Evolutionary conservation across 345 rosid species (phyloP).

Genomic region (Populus davidiana): DNA sequence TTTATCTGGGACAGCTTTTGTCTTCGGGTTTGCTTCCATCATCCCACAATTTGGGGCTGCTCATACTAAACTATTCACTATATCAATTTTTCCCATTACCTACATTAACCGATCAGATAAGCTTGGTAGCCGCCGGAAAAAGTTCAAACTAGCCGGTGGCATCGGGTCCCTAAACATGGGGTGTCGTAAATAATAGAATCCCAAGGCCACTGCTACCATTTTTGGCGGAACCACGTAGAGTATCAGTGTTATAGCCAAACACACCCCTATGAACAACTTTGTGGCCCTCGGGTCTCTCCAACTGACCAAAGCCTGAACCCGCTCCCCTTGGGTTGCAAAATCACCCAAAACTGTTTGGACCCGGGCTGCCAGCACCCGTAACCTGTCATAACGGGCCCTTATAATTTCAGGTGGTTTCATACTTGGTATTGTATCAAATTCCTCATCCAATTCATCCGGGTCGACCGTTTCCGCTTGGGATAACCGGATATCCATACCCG

Average conservation of each 20-base stretch:
- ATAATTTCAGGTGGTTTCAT: conserved; percentile 64
- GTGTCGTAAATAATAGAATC: conserved; percentile 87
- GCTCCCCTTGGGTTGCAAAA: conserved; percentile 90
- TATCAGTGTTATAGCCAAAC: conserved; percentile 60
- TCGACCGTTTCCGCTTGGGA: conserved; percentile 82
- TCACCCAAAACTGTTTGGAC: conserved; percentile 93
- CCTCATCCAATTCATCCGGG: conserved; percentile 90
- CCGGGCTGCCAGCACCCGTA: conserved; percentile 75
- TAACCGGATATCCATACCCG: conserved; percentile 87
- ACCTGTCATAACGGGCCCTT: conserved; percentile 72
- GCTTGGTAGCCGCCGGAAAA: conserved; percentile 91
- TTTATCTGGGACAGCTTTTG: background rate
- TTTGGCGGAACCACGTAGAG: conserved; percentile 81
- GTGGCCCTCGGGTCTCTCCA: conserved; percentile 99
- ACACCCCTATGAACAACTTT: conserved; percentile 74
- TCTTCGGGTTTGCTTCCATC: background rate
- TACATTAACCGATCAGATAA: conserved; percentile 86
- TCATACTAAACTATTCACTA: background rate
- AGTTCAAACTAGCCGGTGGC: conserved; percentile 85
- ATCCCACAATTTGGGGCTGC: background rate
- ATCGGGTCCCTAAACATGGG: conserved; percentile 94
- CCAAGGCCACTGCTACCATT: conserved; percentile 95
- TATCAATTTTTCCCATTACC: conserved; percentile 15
- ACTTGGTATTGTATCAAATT: conserved; percentile 91
- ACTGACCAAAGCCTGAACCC: conserved; percentile 83